These are phyloP conservation scores for Arxiozyma heterogenica DNA, from an alignment of 1,139 yeast species.

Conservation along the genomic window DNA sequence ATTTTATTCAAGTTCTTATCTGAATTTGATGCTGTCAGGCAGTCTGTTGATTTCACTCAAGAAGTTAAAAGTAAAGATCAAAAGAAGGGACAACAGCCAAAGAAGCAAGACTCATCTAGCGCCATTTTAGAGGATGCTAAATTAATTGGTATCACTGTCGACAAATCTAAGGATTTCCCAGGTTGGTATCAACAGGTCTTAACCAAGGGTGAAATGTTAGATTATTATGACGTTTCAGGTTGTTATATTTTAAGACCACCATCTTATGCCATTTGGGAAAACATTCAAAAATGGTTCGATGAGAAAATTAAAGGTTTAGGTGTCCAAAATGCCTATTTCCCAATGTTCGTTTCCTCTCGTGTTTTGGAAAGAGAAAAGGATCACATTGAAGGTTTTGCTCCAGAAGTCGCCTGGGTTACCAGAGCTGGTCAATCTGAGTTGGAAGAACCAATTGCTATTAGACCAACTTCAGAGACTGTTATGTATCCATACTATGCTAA, in stretches of 20 bases:
- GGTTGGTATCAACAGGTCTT: constrained; percentile 96
- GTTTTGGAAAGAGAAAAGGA: constrained; percentile 97
- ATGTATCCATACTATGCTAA: constrained; percentile 99
- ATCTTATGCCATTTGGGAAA: constrained; percentile 92
- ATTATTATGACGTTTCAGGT: constrained; percentile 97
- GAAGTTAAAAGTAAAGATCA: constrained; percentile 25
- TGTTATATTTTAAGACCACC: constrained; percentile 97
- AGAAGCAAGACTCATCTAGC: constrained; percentile 1
- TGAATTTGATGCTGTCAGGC: constrained; percentile 37
- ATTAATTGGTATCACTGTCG: constrained; percentile 91
- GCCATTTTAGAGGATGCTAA: constrained; percentile 80
- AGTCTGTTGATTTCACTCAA: constrained; percentile 50
- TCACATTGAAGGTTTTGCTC: constrained; percentile 98
- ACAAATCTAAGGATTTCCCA: constrained; percentile 84
- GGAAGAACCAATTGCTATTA: constrained; percentile 96
- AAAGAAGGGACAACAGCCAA: constrained; percentile 24
- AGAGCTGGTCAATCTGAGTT: constrained; percentile 88
- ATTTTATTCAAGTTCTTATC: constrained; percentile 46
- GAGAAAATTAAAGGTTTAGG: constrained; percentile 73
- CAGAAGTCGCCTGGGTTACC: constrained; percentile 99
- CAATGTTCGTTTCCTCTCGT: constrained; percentile 90
- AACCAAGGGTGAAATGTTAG: constrained; percentile 95
- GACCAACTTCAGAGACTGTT: constrained; percentile 99
- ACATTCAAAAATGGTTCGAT: constrained; percentile 83
- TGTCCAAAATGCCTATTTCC: constrained; percentile 93